These are phyloP conservation scores for Tetrahymena thermophila DNA, from an alignment of 73 alveolate species.

Conservation along the genomic window DNA sequence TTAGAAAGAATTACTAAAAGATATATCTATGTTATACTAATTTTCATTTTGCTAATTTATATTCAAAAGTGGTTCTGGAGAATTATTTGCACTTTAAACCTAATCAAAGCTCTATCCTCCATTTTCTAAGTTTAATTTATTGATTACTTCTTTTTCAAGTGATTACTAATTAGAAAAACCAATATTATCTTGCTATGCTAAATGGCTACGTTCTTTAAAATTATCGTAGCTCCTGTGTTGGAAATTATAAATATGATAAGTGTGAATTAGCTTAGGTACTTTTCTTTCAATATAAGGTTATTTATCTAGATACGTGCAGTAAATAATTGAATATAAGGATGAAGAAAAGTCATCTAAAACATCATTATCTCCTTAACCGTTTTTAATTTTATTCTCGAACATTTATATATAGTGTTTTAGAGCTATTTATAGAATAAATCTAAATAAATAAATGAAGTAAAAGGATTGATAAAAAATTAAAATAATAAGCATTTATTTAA, in stretches of 20 bases:
- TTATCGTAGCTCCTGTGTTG: not conserved
- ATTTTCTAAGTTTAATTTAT: not conserved
- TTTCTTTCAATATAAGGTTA: not conserved
- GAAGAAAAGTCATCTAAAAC: not conserved
- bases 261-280: not conserved
- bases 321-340: not conserved
- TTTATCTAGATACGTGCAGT: not conserved
- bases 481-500: not conserved
- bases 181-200: not conserved
- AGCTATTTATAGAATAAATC: not conserved
- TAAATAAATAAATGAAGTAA: not conserved
- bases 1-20: not conserved
- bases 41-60: not conserved
- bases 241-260: not conserved
- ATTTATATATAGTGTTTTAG: not conserved
- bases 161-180: not conserved
- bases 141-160: not conserved
- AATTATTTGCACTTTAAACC: not conserved
- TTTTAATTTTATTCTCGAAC: not conserved
- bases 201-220: not conserved
- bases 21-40: not conserved
- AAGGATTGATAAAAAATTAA: not conserved
- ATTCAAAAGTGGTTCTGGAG: not conserved
- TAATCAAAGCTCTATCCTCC: not conserved
- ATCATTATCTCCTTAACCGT: not conserved